Evolutionary conservation across 177 flowering plant genomes (phyloP), one percentile per base, ranked within the genome.

Genomic region (Vitis hybrid): DNA sequence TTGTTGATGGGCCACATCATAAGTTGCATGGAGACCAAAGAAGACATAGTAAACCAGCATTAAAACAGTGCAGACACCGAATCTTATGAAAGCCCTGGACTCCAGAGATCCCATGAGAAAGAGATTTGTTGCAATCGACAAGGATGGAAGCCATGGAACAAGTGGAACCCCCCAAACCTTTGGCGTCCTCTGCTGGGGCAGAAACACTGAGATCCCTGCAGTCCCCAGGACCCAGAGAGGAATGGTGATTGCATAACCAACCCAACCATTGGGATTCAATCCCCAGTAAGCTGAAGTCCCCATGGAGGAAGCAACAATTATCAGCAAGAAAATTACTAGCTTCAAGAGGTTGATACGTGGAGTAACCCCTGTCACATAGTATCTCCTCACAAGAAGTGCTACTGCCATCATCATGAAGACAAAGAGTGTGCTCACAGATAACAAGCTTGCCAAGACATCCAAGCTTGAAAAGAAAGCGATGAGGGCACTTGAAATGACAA

Each of bases 111-210:
- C 89, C 78, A 88, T 77, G 31, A 86, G 81, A 67, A 88, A 88
- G 55, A 86, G 31, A 62, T 85, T 86, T 13, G 69, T 80, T 19
- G 84, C 87, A 61, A 85, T 86, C 11, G 89, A 88, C 67, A 80
- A 58, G 10, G 90, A 88, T 17, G 90, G 89, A 7, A 85, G 49
- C 92, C 90, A 86, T 7, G 92, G 92, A 8, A 86, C 90, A 0
- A 88, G 77, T 17, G 92, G 92, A 44, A 85, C 88, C 1, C 90
- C 92, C 92, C 90, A 88, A 13, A 80, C 70, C 66, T 83, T 82
- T 3, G 90, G 89, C 2, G 63, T 62, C 68, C 84, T 70, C 28
- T 76, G 80, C 73, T 81, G 82, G 14, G 88, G 85, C 28, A 82
- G 53, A 59, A 77, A 52, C 47, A 79, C 65, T 10, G 70, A 11